Base-by-base conservation (phyloP, 176 grass and related monocot genomes). In the Bothriochloa decipiens region DNA sequence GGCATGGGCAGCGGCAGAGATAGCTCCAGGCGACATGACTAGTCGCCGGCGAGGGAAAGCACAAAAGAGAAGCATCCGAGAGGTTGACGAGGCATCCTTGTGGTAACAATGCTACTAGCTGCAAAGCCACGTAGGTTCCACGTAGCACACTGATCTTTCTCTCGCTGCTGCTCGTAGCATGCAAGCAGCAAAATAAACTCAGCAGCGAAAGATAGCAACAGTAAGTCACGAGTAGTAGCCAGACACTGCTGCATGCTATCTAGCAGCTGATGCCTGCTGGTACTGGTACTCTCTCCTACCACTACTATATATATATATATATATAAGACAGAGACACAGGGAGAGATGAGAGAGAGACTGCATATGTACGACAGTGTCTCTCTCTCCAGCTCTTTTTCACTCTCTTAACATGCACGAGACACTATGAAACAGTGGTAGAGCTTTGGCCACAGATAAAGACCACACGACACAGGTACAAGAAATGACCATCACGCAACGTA, bases 371-470 rank as follows among this genome's bases (percentile, higher is more conserved):
- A 36, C 35, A 4, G 35, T 36, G 35, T 36, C 35, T 36, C 35
- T 36, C 35, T 36, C 35, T 36, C 35, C 35, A 36, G 35, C 35
- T 36, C 35, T 36, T 36, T 36, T 36, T 36, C n/a, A 43, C 42
- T 43, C 87, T 81, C 65, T 83, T 72, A 65, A 62, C 63, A 87
- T 76, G 92, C 92, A 83, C 89, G 39, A 85, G 81, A 94, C 92
- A 91, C 92, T 2, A 91, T 33, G 68, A 82, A 87, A 91, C 84
- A 90, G 87, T 69, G 68, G 62, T 78, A 88, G 78, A 87, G 42
- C 89, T 87, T 91, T 91, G 82, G 75, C 39, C 80, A 40, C 87
- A 85, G 87, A 84, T 90, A 85, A 87, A 92, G 91, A 82, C 83
- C 68, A 90, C 27, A 88, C 86, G 65, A 86, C 83, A 25, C 57